phyloP scores from a whole-genome alignment of 805 yeast species.

The Metschnikowia similis region DNA sequence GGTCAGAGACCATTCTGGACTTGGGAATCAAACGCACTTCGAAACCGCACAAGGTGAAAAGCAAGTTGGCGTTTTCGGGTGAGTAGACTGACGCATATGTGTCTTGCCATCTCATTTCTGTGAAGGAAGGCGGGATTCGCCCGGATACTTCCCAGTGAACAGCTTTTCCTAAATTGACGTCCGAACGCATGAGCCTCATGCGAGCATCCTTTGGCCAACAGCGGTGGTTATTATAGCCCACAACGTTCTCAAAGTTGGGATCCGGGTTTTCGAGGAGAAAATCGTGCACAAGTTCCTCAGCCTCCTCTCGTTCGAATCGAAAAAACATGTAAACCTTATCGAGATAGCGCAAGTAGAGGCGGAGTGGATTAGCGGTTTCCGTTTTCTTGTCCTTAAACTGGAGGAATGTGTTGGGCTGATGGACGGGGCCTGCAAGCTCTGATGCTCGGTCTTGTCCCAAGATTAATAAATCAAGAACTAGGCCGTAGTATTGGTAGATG shows the following conservation, averaged over 20 bases:
- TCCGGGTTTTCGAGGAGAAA: constrained; percentile 83
- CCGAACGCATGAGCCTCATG: constrained; percentile 86
- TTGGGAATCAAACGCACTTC: constrained; percentile 87
- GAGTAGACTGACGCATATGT: constrained; percentile 86
- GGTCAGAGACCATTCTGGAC: constrained; percentile 49
- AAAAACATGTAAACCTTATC: constrained; percentile 80
- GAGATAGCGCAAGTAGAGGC: constrained; percentile 75
- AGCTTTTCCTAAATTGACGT: constrained; percentile 89
- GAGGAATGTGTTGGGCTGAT: constrained; percentile 69
- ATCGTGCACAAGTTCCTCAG: constrained; percentile 70
- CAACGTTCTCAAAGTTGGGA: constrained; percentile 81
- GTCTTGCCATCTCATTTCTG: constrained; percentile 72
- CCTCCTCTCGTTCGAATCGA: constrained; percentile 68
- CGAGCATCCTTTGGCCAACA: constrained; percentile 95
- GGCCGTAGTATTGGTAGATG: constrained; percentile 84
- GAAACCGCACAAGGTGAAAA: constrained; percentile 92
- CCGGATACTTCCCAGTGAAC: constrained; percentile 85
- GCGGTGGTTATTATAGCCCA: constrained; percentile 80
- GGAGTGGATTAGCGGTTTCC: constrained; percentile 70
- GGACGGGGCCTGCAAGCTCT: constrained; percentile 78
- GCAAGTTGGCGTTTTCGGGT: constrained; percentile 79
- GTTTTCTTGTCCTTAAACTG: constrained; percentile 58
- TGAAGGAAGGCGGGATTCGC: constrained; percentile 72
- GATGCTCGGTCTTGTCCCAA: constrained; percentile 84
- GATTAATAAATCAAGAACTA: constrained; percentile 74